phyloP scores from a whole-genome alignment of 495 filamentous ascomycete genomes.

The Delitschia confertaspora region DNA sequence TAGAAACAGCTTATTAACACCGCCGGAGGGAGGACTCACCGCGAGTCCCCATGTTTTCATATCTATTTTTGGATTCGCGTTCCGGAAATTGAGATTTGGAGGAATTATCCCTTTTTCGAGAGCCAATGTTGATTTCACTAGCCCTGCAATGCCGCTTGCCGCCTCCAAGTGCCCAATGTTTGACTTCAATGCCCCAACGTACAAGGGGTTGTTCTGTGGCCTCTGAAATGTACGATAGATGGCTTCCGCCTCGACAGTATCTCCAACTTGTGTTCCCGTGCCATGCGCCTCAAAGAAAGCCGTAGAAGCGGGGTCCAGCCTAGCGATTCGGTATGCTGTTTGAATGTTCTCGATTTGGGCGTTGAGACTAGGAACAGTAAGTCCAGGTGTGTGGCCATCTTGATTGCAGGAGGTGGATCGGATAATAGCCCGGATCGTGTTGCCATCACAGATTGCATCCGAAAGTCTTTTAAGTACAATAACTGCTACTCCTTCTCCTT shows the following conservation, averaged over 20 bases:
- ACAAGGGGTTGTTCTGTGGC: conserved; percentile 37
- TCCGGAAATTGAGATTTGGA: conserved; percentile 31
- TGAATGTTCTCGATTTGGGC: conserved; percentile 7
- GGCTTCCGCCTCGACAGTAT: conserved; percentile 52
- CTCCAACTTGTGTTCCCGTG: conserved; percentile 29
- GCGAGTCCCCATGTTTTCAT: conserved; percentile 11
- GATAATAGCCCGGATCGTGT: conserved; percentile 40
- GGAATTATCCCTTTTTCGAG: conserved; percentile 40
- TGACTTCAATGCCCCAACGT: conserved; percentile 27
- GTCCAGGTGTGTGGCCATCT: conserved; percentile 37
- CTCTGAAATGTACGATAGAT: conserved; percentile 35
- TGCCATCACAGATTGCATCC: conserved; percentile 28
- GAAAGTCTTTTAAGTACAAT: conserved; percentile 31
- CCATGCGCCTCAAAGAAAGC: conserved; percentile 17
- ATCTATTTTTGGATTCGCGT: conserved; percentile 32
- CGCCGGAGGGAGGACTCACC: not conserved
- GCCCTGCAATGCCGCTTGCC: conserved; percentile 33
- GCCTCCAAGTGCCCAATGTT: conserved; percentile 34
- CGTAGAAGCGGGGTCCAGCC: conserved; percentile 25
- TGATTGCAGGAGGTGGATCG: conserved; percentile 37
- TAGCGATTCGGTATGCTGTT: not conserved
- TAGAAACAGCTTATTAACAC: not conserved
- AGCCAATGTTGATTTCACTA: conserved; percentile 37
- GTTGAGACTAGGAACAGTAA: conserved; percentile 4
- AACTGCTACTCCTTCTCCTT: conserved; percentile 14